phyloP scores from a whole-genome alignment of 2,329 filamentous ascomycete genomes.

The Alternaria arbusti region DNA sequence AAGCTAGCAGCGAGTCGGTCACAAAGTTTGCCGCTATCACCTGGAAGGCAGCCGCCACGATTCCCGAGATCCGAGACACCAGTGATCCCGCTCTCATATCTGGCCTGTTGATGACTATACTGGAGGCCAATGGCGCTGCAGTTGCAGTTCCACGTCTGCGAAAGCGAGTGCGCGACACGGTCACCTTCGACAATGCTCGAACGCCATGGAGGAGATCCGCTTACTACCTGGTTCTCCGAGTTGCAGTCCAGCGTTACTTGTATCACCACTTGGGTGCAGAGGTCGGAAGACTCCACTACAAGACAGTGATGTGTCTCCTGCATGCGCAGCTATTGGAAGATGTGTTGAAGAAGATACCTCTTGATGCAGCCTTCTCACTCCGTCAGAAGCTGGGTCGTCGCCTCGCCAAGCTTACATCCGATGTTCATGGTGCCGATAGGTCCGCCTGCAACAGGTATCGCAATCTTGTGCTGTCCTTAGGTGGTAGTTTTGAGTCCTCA shows the following conservation, averaged over 20 bases:
- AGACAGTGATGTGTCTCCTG: constrained; percentile 61
- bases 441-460: background rate
- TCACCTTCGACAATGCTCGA: constrained; percentile 56
- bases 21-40: constrained; percentile 60
- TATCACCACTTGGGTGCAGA: constrained; percentile 49
- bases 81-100: constrained; percentile 64
- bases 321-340: constrained; percentile 58
- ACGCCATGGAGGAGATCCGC: constrained; percentile 68
- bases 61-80: constrained; percentile 65
- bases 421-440: constrained; percentile 22
- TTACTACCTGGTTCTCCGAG: constrained; percentile 67
- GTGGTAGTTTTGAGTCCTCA: constrained; percentile 16
- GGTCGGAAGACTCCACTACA: constrained; percentile 60
- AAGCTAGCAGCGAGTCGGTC: constrained; percentile 61
- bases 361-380: constrained; percentile 51
- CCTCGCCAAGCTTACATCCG: constrained; percentile 63
- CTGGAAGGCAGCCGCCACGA: constrained; percentile 57
- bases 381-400: constrained; percentile 63
- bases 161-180: constrained; percentile 70
- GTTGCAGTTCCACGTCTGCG: constrained; percentile 49
- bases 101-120: constrained; percentile 65
- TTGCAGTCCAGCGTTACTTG: constrained; percentile 62
- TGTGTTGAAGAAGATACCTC: constrained; percentile 26
- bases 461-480: constrained; percentile 2
- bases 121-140: constrained; percentile 61